phyloP scores from a whole-genome alignment of 192 early-diverging fungal genomes.

The Oehlia diaphana region DNA sequence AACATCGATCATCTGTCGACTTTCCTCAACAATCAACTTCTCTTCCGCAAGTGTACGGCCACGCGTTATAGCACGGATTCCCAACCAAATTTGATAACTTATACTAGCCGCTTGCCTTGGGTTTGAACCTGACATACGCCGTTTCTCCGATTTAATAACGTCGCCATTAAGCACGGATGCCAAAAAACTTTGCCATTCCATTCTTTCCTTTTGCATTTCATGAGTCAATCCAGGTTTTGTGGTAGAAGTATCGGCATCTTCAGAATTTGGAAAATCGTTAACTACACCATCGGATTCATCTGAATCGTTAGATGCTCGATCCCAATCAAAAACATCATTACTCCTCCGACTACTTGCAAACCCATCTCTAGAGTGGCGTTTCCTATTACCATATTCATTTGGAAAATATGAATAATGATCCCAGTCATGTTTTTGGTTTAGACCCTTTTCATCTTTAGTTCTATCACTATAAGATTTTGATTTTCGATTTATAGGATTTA shows the following conservation, averaged over 20 bases:
- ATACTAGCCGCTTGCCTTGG: background rate
- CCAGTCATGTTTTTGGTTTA: too few relatives aligned
- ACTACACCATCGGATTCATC: background rate
- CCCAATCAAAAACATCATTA: conserved; percentile 8
- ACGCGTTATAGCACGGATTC: conserved; percentile 64
- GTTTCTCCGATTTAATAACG: conserved; percentile 81
- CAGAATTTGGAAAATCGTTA: background rate
- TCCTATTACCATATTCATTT: background rate
- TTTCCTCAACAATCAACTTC: conserved; percentile 63
- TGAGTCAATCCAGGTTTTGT: background rate
- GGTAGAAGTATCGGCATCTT: background rate
- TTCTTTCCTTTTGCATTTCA: conserved; percentile 63
- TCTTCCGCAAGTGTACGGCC: conserved; percentile 65
- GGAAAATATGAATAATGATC: background rate
- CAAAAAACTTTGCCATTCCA: conserved; percentile 87
- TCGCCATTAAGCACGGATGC: conserved; percentile 79
- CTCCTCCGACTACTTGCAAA: background rate
- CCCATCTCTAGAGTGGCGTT: background rate
- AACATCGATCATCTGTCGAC: conserved; percentile 57
- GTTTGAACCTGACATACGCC: conserved; percentile 58
- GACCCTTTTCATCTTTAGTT: background rate
- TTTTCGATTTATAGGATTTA: background rate
- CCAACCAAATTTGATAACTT: conserved; percentile 67
- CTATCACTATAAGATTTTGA: background rate
- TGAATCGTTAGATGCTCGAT: conserved; percentile 14